Evolutionary conservation across 495 filamentous ascomycete genomes (phyloP).

Genomic region (Penicillium paradoxum): DNA sequence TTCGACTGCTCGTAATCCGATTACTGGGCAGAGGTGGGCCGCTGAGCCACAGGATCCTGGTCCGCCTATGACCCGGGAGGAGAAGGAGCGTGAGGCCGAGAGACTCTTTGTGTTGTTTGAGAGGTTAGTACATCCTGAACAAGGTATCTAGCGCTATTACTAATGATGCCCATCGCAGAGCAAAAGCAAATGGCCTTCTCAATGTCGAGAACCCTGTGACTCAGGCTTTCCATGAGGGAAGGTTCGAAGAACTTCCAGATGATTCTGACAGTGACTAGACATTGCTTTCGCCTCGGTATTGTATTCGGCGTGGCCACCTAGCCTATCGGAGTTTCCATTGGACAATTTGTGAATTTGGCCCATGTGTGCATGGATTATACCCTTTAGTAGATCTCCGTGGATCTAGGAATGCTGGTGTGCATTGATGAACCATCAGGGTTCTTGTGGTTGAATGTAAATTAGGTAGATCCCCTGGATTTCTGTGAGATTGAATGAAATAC

Average conservation of each 20-base stretch:
- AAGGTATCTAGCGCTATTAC: background rate
- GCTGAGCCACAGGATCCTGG: conserved; percentile 54
- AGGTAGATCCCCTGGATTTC: no score
- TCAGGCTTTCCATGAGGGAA: conserved; percentile 67
- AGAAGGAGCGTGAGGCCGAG: conserved; percentile 92
- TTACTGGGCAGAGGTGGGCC: conserved; percentile 82
- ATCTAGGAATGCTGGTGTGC: no score
- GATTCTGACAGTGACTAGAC: conserved; percentile 39
- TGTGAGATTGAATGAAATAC: no score
- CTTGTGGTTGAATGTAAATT: no score
- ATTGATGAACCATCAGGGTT: no score
- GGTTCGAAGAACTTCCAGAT: conserved; percentile 65
- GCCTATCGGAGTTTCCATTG: no score
- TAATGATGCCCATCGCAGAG: conserved; percentile 41
- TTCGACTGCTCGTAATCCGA: conserved; percentile 61
- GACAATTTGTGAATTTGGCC: no score
- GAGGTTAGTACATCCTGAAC: conserved; percentile 47
- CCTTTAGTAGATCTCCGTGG: no score
- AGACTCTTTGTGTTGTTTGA: conserved; percentile 92
- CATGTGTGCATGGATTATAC: no score
- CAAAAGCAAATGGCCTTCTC: conserved; percentile 78
- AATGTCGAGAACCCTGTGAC: conserved; percentile 81
- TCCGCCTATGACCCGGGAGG: conserved; percentile 78
- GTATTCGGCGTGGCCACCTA: background rate
- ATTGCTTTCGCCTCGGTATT: background rate